Percentiles rank a stretch among this genome's conserved stretches.
These are phyloP conservation scores for Vigna nakashimae DNA, from an alignment of 306 rosid genomes.

Conservation along the genomic window DNA sequence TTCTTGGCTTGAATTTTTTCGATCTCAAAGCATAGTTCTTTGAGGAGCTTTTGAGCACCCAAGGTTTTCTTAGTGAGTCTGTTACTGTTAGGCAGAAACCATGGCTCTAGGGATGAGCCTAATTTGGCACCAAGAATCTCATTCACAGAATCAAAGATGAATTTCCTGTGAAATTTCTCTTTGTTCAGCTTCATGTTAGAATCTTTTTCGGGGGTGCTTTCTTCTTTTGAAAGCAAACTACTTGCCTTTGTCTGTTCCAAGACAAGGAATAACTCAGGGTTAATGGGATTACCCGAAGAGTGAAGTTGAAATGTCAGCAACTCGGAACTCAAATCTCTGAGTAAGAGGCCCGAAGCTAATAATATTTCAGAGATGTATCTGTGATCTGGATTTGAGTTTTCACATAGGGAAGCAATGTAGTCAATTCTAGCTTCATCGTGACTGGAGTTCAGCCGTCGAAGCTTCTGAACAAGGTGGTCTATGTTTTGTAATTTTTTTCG, in stretches of 20 bases:
- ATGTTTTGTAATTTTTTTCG: constrained; percentile 77
- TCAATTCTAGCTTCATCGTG: constrained; percentile 81
- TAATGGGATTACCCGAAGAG: constrained; percentile 80
- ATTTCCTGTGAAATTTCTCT: constrained; percentile 73
- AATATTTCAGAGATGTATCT: constrained; percentile 85
- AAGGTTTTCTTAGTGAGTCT: constrained; percentile 66
- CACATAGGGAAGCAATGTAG: constrained; percentile 82
- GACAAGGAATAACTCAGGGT: constrained; percentile 83
- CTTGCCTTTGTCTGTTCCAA: constrained; percentile 92
- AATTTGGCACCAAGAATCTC: constrained; percentile 73
- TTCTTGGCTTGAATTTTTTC: constrained; percentile 71
- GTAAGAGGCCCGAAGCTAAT: constrained; percentile 85
- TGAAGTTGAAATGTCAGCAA: constrained; percentile 75
- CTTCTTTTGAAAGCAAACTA: constrained; percentile 64
- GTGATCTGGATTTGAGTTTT: constrained; percentile 80
- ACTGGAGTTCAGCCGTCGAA: constrained; percentile 70
- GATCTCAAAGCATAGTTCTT: constrained; percentile 74
- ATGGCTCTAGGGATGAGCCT: constrained; percentile 57
- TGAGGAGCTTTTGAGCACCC: constrained; percentile 81
- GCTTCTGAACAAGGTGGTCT: constrained; percentile 84
- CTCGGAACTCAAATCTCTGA: constrained; percentile 74
- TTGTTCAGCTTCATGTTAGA: constrained; percentile 43
- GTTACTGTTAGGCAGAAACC: constrained; percentile 56
- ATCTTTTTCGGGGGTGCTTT: constrained; percentile 48
- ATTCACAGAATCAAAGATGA: constrained; percentile 85